These are phyloP conservation scores for Polyporus tsugae DNA, from an alignment of 1,284 basidiomycete species.

Conservation along the genomic window DNA sequence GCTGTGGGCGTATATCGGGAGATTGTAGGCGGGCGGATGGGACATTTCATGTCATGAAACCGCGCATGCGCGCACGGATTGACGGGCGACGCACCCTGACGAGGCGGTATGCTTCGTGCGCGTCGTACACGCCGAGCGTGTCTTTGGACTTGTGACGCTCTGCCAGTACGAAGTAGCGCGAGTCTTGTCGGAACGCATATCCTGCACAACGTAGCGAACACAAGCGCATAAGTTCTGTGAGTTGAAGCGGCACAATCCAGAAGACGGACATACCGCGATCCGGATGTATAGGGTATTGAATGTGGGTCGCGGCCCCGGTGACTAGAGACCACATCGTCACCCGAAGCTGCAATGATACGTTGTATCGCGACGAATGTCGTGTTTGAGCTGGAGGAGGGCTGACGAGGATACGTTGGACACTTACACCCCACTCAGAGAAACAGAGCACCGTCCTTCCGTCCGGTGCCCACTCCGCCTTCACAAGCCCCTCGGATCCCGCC, in stretches of 20 bases:
- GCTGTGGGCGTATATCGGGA: constrained; percentile 50
- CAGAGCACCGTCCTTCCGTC: constrained; percentile 84
- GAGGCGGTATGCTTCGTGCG: constrained; percentile 71
- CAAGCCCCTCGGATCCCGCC: constrained; percentile 83
- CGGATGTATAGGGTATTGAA: constrained; percentile 81
- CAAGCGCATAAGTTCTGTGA: not conserved
- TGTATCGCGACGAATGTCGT: not conserved
- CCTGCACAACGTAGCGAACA: constrained; percentile 50
- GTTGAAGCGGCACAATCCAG: not conserved
- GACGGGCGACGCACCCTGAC: constrained; percentile 65
- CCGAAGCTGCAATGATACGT: constrained; percentile 60
- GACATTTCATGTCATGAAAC: constrained; percentile 11
- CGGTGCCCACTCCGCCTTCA: constrained; percentile 86
- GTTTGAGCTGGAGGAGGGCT: not conserved
- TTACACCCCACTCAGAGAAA: constrained; percentile 88
- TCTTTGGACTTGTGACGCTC: constrained; percentile 90
- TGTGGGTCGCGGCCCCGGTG: constrained; percentile 74
- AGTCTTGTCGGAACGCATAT: constrained; percentile 81
- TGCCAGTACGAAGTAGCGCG: constrained; percentile 81
- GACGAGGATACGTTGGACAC: constrained; percentile 42
- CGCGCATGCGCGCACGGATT: constrained; percentile 10
- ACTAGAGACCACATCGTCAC: constrained; percentile 83
- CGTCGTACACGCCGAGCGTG: constrained; percentile 84
- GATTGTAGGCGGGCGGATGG: not conserved
- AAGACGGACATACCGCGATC: constrained; percentile 65